Evolutionary conservation across 306 rosid species (phyloP), one percentile per base, ranked within the genome.

Genomic region (Pyrus betulifolia): DNA sequence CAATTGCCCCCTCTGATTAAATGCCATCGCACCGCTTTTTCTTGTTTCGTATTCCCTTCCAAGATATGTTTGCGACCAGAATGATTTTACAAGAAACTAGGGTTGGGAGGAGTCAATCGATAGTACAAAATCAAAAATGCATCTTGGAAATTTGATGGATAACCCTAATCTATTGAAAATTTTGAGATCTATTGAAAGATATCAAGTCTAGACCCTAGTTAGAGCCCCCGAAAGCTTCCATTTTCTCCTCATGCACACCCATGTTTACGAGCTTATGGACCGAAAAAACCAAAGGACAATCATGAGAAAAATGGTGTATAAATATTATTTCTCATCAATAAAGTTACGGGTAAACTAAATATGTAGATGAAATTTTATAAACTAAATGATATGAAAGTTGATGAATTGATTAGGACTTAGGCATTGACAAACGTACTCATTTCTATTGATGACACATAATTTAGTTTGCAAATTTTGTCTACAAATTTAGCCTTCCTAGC

Each of bases 11-110:
- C 85, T 70, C 80, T 78, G 85, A 81, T 81, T 75, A 67, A 73
- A 72, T 78, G 87, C 84, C 75, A 78, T 72, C 76, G 38, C 68
- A 49, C 70, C 61, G 63, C 88, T 38, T 84, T 82, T 83, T 78
- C 81, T 64, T 80, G 83, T 67, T 86, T 85, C 91, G 62, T 66
- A 74, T 77, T 70, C 88, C 66, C 83, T 81, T 78, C 75, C 67
- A 76, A 49, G 81, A 85, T 87, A 75, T 84, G 75, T 68, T 60
- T 45, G 55, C 6, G 66, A 18, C 35, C 71, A 46, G 49, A 15
- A 58, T 46, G 38, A 74, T 8, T 23, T 71, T 76, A 63, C 66
- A 67, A 73, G 71, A 67, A 51, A 35, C 3, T 42, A 4, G 69
- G 60, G 44, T 38, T 74, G 69, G 69, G 35, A 30, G 72, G 68